Percentiles rank a stretch among this genome's conserved stretches.
Evolutionary conservation across 192 early-diverging fungal genomes (phyloP).

Genomic region (Gonapodya prolifera): DNA sequence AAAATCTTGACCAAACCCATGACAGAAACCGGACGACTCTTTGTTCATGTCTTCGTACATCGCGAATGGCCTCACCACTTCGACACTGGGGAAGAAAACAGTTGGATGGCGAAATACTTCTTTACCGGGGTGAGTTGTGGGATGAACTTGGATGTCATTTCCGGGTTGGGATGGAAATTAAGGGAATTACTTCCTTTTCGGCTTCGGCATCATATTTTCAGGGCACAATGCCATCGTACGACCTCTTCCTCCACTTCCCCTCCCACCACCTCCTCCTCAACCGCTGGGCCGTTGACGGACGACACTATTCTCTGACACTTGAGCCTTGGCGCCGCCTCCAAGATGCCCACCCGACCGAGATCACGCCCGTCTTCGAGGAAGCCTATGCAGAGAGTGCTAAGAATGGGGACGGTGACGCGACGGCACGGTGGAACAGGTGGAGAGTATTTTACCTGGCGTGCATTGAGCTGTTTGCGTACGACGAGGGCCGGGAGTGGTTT

Average conservation of each 20-base stretch:
- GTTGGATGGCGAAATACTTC: constrained; percentile 47
- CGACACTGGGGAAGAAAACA: constrained; percentile 30
- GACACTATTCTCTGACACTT: constrained; percentile 37
- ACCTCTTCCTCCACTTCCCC: constrained; percentile 51
- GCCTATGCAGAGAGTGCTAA: constrained; percentile 23
- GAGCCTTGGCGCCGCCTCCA: constrained; percentile 39
- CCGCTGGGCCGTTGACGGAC: constrained; percentile 45
- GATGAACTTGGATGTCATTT: constrained; percentile 21
- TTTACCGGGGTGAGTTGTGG: constrained; percentile 47
- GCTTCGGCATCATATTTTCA: no score
- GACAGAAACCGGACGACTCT: constrained; percentile 33
- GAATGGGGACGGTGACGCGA: constrained; percentile 13
- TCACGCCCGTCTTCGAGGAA: constrained; percentile 24
- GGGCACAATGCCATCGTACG: constrained; percentile 24
- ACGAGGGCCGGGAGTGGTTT: constrained; percentile 41
- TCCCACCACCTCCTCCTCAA: constrained; percentile 33
- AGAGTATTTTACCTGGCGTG: constrained; percentile 43
- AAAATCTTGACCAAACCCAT: not conserved
- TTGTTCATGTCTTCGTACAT: constrained; percentile 52
- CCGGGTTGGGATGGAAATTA: no score
- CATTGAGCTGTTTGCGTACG: constrained; percentile 41
- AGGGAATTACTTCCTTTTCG: no score
- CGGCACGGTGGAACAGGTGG: constrained; percentile 50
- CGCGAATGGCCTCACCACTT: constrained; percentile 43
- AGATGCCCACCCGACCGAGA: constrained; percentile 26